Conservation (phyloP, 2,329 filamentous ascomycete genomes). For the Xylariales sp. region DNA sequence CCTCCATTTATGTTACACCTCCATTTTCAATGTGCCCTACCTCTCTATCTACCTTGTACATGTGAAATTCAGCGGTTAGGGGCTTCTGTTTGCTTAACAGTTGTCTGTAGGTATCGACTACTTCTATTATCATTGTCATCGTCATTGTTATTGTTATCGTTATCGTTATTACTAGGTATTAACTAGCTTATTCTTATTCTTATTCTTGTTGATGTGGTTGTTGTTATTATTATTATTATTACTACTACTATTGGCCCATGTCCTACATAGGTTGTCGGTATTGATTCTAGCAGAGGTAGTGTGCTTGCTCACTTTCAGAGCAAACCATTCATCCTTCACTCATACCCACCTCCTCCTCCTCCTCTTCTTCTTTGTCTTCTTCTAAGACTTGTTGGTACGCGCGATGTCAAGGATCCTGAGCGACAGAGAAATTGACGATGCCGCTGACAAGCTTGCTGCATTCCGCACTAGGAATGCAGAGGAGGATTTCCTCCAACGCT, state of each 20-base stretch:
- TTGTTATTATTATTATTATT: too few species aligned
- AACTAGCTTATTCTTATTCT: too few species aligned
- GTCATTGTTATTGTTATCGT: too few species aligned
- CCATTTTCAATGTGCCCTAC: too few species aligned
- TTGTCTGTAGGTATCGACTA: not conserved
- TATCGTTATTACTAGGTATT: too few species aligned
- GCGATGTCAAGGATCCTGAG: conserved; percentile 41
- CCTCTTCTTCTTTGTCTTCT: not conserved
- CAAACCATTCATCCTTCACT: conserved; percentile 3
- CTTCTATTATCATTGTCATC: not conserved
- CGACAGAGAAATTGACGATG: conserved; percentile 47
- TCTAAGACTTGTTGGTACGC: not conserved
- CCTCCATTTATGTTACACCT: too few species aligned
- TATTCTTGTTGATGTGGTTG: too few species aligned
- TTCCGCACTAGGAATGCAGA: conserved; percentile 48
- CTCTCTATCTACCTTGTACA: not conserved
- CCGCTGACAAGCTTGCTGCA: conserved; percentile 47
- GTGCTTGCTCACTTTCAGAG: not conserved
- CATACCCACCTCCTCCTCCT: not conserved
- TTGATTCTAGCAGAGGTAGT: not conserved
- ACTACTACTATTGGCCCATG: too few species aligned
- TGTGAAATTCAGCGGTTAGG: not conserved
- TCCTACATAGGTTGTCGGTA: not conserved
- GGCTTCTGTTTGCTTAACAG: not conserved
- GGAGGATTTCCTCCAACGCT: conserved; percentile 49